These are phyloP conservation scores for Edaphochlamys debaryana DNA, from an alignment of 139 green algal genomes.

Conservation along the genomic window DNA sequence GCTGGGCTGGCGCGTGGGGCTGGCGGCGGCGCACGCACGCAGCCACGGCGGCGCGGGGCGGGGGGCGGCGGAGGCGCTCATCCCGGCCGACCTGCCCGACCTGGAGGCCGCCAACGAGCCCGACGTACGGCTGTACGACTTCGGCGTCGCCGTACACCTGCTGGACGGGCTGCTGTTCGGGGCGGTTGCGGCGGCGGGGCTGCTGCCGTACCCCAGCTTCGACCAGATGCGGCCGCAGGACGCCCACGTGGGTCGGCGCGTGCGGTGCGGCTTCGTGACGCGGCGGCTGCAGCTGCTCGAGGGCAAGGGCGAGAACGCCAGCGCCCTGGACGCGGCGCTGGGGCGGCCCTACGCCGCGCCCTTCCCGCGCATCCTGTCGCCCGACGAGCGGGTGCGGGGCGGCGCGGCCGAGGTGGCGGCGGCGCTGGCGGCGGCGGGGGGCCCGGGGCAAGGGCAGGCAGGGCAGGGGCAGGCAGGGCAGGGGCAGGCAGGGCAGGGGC, in stretches of 20 bases:
- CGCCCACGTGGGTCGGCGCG: neutral
- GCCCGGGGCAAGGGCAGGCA: no score
- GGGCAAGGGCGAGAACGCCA: neutral
- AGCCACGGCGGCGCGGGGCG: neutral
- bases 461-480: no score
- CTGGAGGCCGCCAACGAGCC: slow-evolving; percentile 9
- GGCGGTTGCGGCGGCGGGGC: neutral
- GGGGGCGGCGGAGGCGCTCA: neutral
- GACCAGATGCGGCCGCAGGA: neutral
- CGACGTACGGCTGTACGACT: slow-evolving; percentile 23
- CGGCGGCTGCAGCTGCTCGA: slow-evolving; percentile 12
- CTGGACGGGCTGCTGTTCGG: slow-evolving; percentile 31
- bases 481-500: no score
- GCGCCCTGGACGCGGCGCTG: no score
- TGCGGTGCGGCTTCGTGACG: slow-evolving; percentile 23
- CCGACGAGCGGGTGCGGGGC: slow-evolving; percentile 1
- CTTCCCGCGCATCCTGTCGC: neutral
- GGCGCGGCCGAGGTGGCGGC: neutral
- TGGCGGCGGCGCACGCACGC: slow-evolving; percentile 5
- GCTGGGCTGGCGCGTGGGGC: slow-evolving; percentile 27
- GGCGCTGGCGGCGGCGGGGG: neutral
- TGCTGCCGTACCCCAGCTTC: slow-evolving; percentile 19
- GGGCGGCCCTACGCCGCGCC: neutral
- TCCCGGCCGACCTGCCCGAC: slow-evolving; percentile 15
- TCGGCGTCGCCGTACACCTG: slow-evolving; percentile 4